phyloP scores from a whole-genome alignment of 805 yeast genomes.

The Yamadazyma ubonensis region DNA sequence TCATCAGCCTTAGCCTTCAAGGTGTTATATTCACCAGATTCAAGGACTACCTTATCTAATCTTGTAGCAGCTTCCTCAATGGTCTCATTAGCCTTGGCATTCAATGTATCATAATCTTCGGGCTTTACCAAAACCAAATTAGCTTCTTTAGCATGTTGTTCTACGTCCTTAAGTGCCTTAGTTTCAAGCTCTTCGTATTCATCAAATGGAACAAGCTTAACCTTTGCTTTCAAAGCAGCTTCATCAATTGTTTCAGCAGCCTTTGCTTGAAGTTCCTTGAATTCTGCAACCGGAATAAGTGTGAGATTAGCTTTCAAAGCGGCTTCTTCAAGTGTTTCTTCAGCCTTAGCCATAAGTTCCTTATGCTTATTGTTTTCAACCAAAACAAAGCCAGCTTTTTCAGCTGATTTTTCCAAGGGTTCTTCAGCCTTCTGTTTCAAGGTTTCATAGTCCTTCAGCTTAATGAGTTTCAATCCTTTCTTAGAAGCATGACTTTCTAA shows the following conservation, averaged over 20 bases:
- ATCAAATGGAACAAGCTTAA: slow-evolving; percentile 16
- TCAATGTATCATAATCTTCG: not conserved
- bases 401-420: slow-evolving; percentile 17
- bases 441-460: slow-evolving; percentile 15
- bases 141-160: slow-evolving; percentile 10
- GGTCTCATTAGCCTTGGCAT: slow-evolving; percentile 9
- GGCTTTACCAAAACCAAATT: slow-evolving; percentile 7
- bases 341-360: slow-evolving; percentile 5
- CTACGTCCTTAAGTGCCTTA: slow-evolving; percentile 12
- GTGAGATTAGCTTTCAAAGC: slow-evolving; percentile 8
- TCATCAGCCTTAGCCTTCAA: slow-evolving; percentile 2
- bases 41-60: slow-evolving; percentile 11
- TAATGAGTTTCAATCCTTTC: not conserved
- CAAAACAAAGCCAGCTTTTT: slow-evolving; percentile 13
- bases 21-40: slow-evolving; percentile 8
- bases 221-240: slow-evolving; percentile 5
- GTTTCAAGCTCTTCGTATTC: slow-evolving; percentile 21
- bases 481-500: not conserved
- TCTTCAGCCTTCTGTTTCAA: slow-evolving; percentile 10
- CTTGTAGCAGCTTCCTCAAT: slow-evolving; percentile 8
- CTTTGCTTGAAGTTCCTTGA: slow-evolving; percentile 17
- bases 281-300: slow-evolving; percentile 20
- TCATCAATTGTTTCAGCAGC: slow-evolving; percentile 13
- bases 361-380: slow-evolving; percentile 16
- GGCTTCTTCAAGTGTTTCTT: slow-evolving; percentile 12